Conservation (phyloP, 2,329 filamentous ascomycete genomes). For the Colletotrichum brevisporum region DNA sequence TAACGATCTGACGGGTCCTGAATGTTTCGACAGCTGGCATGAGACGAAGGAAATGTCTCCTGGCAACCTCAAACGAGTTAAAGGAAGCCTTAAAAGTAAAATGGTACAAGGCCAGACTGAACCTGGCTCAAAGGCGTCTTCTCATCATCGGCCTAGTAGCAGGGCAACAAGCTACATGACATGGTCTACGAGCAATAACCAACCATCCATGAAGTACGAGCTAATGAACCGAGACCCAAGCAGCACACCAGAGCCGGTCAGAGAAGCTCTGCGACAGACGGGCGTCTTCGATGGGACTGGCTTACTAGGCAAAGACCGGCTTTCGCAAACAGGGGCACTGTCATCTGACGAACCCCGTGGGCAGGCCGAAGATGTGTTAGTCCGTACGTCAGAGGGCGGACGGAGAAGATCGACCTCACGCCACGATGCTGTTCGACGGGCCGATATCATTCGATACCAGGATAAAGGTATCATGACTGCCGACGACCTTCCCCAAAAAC, state of each 20-base stretch:
- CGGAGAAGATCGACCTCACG: neutral
- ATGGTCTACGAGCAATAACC: constrained; percentile 43
- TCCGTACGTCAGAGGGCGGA: neutral
- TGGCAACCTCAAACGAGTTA: neutral
- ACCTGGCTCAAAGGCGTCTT: neutral
- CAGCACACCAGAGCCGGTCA: constrained; percentile 25
- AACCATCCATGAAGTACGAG: neutral
- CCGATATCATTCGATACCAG: constrained; percentile 39
- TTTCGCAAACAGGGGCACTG: neutral
- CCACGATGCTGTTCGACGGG: neutral
- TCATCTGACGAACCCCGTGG: neutral
- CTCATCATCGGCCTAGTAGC: constrained; percentile 5
- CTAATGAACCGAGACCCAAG: neutral
- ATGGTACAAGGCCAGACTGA: neutral
- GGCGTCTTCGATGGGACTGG: constrained; percentile 26
- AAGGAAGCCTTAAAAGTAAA: neutral
- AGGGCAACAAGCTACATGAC: constrained; percentile 41
- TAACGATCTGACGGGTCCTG: neutral
- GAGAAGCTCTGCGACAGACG: constrained; percentile 24
- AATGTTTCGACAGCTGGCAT: neutral
- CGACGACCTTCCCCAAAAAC: neutral
- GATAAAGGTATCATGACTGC: constrained; percentile 41
- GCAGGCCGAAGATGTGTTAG: neutral
- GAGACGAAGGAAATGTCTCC: neutral
- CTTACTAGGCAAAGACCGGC: neutral